phyloP scores from a whole-genome alignment of 2,329 filamentous ascomycete species.

The Plectosphaerella cucumerina region DNA sequence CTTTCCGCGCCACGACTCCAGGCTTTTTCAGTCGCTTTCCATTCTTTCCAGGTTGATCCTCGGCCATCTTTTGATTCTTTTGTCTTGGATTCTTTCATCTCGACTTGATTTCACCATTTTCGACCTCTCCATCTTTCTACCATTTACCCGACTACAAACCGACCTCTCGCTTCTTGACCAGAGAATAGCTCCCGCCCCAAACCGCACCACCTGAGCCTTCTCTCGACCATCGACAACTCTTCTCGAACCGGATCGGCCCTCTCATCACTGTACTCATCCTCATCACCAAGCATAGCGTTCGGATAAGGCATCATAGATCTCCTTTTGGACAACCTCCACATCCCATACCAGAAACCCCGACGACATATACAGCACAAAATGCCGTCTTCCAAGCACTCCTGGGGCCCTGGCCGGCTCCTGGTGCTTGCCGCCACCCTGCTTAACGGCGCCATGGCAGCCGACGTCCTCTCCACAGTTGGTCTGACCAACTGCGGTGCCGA shows the following conservation, averaged over 20 bases:
- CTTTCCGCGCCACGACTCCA: not conserved
- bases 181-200: not conserved
- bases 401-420: conserved; percentile 24
- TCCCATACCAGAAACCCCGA: not conserved
- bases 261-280: conserved; percentile 4
- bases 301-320: not conserved
- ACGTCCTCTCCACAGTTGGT: conserved; percentile 75
- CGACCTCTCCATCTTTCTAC: not conserved
- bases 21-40: conserved; percentile 22
- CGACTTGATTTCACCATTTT: not conserved
- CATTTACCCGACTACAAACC: not conserved
- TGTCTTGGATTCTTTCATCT: conserved; percentile 7
- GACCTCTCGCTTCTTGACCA: conserved; percentile 5
- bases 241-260: conserved; percentile 5
- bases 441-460: conserved; percentile 53
- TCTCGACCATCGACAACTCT: too few relatives aligned
- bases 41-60: conserved; percentile 58
- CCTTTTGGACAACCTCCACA: not conserved
- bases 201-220: conserved; percentile 2
- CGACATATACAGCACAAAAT: conserved; percentile 20
- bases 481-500: conserved; percentile 63
- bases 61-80: conserved; percentile 37
- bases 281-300: not conserved
- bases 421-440: conserved; percentile 31
- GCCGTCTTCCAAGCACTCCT: conserved; percentile 23